Evolutionary conservation across 371 early-diverging fungal species (phyloP), one percentile per base, ranked within the genome.

Genomic region (Mortierella sp.): DNA sequence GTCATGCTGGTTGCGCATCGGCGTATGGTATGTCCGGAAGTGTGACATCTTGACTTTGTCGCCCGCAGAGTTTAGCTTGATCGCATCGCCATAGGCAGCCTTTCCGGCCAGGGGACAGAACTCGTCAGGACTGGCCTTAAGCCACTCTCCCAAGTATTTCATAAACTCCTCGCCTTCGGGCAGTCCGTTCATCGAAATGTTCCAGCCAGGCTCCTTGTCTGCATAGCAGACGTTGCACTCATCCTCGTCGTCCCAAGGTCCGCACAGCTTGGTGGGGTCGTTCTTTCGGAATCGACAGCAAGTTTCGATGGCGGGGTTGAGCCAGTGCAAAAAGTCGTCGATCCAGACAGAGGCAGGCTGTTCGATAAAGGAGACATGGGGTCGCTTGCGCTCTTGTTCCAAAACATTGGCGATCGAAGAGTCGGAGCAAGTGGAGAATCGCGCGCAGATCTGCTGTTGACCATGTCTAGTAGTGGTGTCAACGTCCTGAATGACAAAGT

Each of bases 261-360:
- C 90, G 76, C 95, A 95, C 24, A 89, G 80, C 32, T 91, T 87
- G 10, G 79, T 77, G 14, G 82, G 82, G 43, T 84, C 74, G 8
- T 71, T 75, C 51, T 89, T 90, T 55, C 90, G 87, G 38, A 92
- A 83, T 5, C 91, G 89, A 80, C 95, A 94, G 76, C 95, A 94
- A 29, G 77, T 83, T 14, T 87, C 91, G 3, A 91, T 84, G 11
- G 86, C 87, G 0, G 95, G 95, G 75, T 91, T 93, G 14, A 94
- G 88, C 94, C 94, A 95, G 70, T 91, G 89, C 63, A 95, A 80
- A 73, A 92, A 95, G 78, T 95, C 96, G 78, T 95, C 96, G 5
- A 95, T 80, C 96, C 96, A 95, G 21, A 90, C 90, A 35, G 95
- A 89, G 0, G 94, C 91, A 0, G 96, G 94, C 60, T 94, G 90